Evolutionary conservation across 768 basidiomycete genomes (phyloP), one percentile per base, ranked within the genome.

Genomic region (Lepiota subincarnata): DNA sequence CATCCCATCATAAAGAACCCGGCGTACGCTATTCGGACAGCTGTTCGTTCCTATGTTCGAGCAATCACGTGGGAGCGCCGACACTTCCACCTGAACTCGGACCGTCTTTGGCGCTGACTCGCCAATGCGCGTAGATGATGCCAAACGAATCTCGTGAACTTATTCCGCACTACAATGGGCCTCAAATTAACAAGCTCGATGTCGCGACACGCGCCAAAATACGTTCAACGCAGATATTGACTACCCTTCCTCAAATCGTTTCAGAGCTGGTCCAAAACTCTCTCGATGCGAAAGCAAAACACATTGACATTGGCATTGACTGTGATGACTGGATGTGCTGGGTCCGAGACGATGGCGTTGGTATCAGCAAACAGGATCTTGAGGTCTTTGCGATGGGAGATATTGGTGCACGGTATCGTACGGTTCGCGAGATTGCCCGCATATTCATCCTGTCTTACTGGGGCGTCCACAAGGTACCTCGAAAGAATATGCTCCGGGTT

Each of bases 241-340:
- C 92, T 0, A 88, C 92, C 4, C 64, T 97, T 22, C 76, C 87
- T 6, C 83, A 88, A 64, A 74, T 95, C 53, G 73, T 95, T 18
- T 85, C 84, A 1, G 93, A 98, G 68, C 81, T 98, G 34, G 67
- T 94, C 10, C 94, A 95, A 66, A 98, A 98, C 66, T 78, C 91
- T 2, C 74, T 98, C 7, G 96, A 98, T 61, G 91, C 95, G 2
- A 75, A 75, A 24, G 83, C 93, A 0, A 73, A 68, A 13, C 75
- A 77, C 18, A 74, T 98, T 47, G 83, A 88, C 38, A 71, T 93
- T 43, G 83, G 86, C 3, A 64, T 97, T 1, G 80, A 93, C 62
- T 82, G 82, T 46, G 79, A 79, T 40, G 82, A 86, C 40, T 95
- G 92, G 91, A 74, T 77, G 6, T 86, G 92, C 61, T 87, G 89